These are phyloP conservation scores for Priceomyces haplophilus DNA, from an alignment of 805 yeast species.

Conservation along the genomic window DNA sequence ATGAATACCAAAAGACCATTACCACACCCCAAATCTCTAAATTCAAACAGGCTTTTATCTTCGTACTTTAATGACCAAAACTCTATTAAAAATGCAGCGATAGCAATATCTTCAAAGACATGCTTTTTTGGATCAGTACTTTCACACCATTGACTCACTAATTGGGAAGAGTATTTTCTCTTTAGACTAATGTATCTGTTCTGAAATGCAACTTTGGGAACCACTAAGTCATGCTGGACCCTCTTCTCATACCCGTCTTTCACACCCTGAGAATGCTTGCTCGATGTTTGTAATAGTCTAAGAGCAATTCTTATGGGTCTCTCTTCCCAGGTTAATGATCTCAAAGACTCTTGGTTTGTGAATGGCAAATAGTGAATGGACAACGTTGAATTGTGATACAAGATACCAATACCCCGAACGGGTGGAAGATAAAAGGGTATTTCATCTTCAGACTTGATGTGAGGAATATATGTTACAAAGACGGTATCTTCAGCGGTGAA, in stretches of 20 bases:
- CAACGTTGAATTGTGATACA: constrained; percentile 44
- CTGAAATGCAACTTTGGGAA: constrained; percentile 79
- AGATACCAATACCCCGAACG: constrained; percentile 73
- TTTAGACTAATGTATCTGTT: constrained; percentile 76
- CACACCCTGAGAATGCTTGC: constrained; percentile 80
- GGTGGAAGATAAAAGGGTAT: constrained; percentile 90
- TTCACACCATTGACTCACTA: constrained; percentile 88
- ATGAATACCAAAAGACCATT: constrained; percentile 84
- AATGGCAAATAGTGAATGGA: constrained; percentile 80
- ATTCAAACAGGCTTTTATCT: constrained; percentile 52
- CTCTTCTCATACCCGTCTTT: constrained; percentile 83
- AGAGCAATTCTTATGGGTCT: constrained; percentile 80
- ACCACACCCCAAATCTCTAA: constrained; percentile 93
- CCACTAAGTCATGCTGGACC: constrained; percentile 84
- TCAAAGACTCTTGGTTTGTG: constrained; percentile 21
- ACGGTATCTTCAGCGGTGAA: constrained; percentile 40
- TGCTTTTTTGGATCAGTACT: constrained; percentile 93
- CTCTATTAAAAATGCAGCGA: constrained; percentile 90
- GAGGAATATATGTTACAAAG: constrained; percentile 76
- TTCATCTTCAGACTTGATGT: constrained; percentile 53
- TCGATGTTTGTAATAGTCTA: constrained; percentile 73
- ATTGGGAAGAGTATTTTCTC: constrained; percentile 69
- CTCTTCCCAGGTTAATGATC: constrained; percentile 42
- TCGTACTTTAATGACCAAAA: constrained; percentile 60
- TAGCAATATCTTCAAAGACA: constrained; percentile 93